Base-by-base conservation (phyloP, 768 basidiomycete genomes). In the Phylloporus scabripes region DNA sequence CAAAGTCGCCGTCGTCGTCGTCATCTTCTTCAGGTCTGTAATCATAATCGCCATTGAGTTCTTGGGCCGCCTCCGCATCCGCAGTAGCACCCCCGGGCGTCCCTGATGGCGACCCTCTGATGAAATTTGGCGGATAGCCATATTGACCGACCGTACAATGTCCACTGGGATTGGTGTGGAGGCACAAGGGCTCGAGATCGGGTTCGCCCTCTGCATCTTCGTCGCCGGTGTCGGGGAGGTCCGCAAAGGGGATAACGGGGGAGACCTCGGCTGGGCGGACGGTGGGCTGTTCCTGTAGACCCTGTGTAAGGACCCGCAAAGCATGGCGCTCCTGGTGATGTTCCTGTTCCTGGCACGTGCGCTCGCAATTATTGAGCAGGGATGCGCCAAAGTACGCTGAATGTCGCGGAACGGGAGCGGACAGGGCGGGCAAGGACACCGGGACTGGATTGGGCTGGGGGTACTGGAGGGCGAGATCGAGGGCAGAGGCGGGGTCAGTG, bases 291-390 rank as follows among this genome's bases (percentile, higher is more conserved):
- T 65, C 60, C 34, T 63, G 66, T 29, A 65, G 48, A 50, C 57
- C 65, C 53, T 69, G 67, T 6, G 67, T 69, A 14, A 51, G 57
- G 47, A 67, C 63, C 48, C 65, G 52, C 45, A 67, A 23, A 17
- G 57, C 66, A 45, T 57, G 65, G 8, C 63, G 56, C 40, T 64
- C 63, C 24, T 62, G 64, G 23, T 66, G 63, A 9, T 57, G 67
- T 69, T 67, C 67, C 63, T 67, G 66, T 65, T 69, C 65, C 67
- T 67, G 65, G 47, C 67, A 67, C 61, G 66, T 69, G 63, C 66
- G 65, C 49, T 67, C 65, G 56, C 66, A 67, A 53, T 56, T 59
- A 55, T 51, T 55, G 56, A 67, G 54, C 9, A 67, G 48, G 32
- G 65, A 69, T 3, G 63, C 33, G 21, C 47, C 65, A 55, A 61